Conservation (phyloP, 441 rosid genomes). For the Erysimum pusillum region DNA sequence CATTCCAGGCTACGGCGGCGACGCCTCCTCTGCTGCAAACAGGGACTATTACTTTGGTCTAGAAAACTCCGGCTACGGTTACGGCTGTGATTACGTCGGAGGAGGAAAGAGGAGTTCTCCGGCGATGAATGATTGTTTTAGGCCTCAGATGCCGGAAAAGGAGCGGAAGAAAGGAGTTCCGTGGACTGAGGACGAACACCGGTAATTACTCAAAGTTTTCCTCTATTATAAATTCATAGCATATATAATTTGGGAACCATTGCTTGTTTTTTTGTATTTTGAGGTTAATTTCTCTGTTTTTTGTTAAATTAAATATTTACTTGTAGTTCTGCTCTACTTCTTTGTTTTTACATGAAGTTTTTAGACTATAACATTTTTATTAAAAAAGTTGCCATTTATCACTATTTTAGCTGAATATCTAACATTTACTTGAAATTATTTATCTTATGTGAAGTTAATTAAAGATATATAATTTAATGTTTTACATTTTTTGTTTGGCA, state of each 20-base stretch:
- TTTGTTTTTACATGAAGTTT: background rate
- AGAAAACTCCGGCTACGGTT: constrained; percentile 56
- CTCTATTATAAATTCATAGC: background rate
- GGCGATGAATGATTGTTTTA: constrained; percentile 32
- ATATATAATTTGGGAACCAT: background rate
- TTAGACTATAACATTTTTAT: background rate
- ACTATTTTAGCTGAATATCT: background rate
- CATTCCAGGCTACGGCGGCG: constrained; percentile 67
- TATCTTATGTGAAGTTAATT: constrained; percentile 13
- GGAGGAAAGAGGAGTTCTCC: constrained; percentile 69
- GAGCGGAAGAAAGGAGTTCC: constrained; percentile 81
- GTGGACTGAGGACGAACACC: constrained; percentile 84
- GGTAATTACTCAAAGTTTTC: constrained; percentile 39
- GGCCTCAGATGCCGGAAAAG: constrained; percentile 66
- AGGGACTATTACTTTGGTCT: constrained; percentile 63
- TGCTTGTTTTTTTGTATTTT: background rate
- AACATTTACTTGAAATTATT: background rate
- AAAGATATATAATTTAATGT: background rate
- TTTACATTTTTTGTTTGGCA: constrained; percentile 40
- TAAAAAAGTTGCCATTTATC: background rate
- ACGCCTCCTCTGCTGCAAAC: constrained; percentile 15
- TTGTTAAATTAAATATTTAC: background rate
- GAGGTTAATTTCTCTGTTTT: background rate
- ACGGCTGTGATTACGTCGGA: constrained; percentile 45
- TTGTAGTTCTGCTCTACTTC: background rate